Evolutionary conservation across 345 rosid species (phyloP).

Genomic region (Rhizophora apiculata): DNA sequence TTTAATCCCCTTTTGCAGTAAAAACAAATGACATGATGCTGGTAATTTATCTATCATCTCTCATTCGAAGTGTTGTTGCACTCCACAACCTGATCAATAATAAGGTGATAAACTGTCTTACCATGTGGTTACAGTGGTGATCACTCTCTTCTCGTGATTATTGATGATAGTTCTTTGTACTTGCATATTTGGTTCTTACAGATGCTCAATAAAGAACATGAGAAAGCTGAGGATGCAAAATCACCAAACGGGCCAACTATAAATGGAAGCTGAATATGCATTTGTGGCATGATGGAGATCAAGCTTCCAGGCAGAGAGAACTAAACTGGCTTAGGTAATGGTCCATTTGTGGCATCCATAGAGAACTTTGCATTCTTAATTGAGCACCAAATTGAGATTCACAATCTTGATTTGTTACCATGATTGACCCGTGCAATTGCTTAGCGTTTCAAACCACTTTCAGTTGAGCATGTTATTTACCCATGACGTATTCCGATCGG

Average conservation of each 20-base stretch:
- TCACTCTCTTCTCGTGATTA: background rate
- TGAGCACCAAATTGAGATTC: no score
- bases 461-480: no score
- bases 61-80: conserved; percentile 74
- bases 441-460: no score
- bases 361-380: no score
- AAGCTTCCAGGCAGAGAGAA: no score
- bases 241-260: conserved; percentile 45
- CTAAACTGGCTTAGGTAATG: no score
- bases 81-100: conserved; percentile 89
- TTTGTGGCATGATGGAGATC: no score
- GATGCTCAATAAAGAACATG: conserved; percentile 87
- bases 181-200: conserved; percentile 21
- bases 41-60: conserved; percentile 71
- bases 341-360: no score
- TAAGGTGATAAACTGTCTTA: conserved; percentile 44
- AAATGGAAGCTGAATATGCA: conserved; percentile 31
- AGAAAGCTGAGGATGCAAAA: conserved; percentile 71
- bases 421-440: no score
- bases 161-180: background rate
- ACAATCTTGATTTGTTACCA: no score
- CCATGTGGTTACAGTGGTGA: background rate
- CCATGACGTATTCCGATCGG: no score
- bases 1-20: conserved; percentile 35
- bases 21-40: conserved; percentile 89